A percentile compares a stretch with the other conserved stretches of the same genome.
Evolutionary conservation across 768 basidiomycete species (phyloP).

Genomic region (Tylopilus vinaceipallidus): DNA sequence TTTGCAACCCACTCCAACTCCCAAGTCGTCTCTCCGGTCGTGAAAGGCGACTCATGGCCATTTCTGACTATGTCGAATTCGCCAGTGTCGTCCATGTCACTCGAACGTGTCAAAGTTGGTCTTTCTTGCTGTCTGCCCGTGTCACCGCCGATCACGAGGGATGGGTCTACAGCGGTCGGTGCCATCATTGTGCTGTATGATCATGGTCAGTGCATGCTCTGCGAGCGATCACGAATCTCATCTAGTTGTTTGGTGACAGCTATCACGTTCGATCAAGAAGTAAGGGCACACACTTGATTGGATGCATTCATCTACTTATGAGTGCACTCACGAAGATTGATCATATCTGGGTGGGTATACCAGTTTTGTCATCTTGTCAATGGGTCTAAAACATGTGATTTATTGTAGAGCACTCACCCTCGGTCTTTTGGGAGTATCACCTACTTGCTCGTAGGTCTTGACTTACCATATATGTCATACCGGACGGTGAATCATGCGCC

Average conservation of each 20-base stretch:
- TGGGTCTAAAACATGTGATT: neutral
- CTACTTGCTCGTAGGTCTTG: constrained; percentile 6
- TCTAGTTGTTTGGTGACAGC: constrained; percentile 1
- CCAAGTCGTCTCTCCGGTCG: neutral
- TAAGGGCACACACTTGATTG: neutral
- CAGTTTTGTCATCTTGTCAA: neutral
- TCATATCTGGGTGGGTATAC: constrained; percentile 19
- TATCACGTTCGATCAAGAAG: constrained; percentile 19
- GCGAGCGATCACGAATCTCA: neutral
- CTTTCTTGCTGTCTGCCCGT: neutral
- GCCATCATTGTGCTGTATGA: constrained; percentile 19
- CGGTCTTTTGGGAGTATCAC: neutral
- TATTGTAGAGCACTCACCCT: neutral
- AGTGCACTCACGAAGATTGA: constrained; percentile 8
- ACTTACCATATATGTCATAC: neutral
- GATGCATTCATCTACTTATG: neutral
- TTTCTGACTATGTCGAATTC: neutral
- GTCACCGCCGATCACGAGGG: neutral
- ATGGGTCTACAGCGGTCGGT: constrained; percentile 6
- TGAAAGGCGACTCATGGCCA: neutral
- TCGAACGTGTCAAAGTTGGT: constrained; percentile 15
- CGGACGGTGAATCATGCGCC: neutral
- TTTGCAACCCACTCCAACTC: neutral
- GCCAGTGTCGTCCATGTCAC: constrained; percentile 3
- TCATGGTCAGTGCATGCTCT: constrained; percentile 8